These are phyloP conservation scores for Nicotiana rustica DNA, from an alignment of 305 asterid genomes.

Conservation along the genomic window DNA sequence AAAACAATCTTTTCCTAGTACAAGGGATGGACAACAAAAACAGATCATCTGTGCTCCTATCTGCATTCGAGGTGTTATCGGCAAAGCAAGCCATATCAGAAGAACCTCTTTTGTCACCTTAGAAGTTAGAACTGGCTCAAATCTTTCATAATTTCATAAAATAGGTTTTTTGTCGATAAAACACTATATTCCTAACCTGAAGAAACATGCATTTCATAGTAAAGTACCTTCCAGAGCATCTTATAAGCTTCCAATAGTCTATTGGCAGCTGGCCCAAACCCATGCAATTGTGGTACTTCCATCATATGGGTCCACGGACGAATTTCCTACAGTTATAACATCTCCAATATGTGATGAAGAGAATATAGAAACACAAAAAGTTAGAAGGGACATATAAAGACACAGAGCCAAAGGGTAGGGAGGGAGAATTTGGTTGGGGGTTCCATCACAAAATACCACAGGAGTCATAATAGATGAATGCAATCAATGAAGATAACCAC, in stretches of 20 bases:
- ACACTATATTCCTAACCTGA: not conserved
- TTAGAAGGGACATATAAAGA: not conserved
- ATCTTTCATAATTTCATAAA: not conserved
- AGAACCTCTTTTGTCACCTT: not conserved
- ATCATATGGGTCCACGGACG: slow-evolving; percentile 99
- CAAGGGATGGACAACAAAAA: not conserved
- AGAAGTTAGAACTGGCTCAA: slow-evolving; percentile 4
- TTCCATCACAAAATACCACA: not conserved
- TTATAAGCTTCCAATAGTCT: slow-evolving; percentile 93
- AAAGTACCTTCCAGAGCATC: slow-evolving; percentile 93
- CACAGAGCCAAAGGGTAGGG: not conserved
- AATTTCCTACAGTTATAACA: slow-evolving; percentile 68
- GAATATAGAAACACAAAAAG: not conserved
- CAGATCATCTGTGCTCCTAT: not conserved
- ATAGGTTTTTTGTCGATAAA: not conserved
- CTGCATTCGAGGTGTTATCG: not conserved
- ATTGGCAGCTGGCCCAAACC: slow-evolving; percentile 98
- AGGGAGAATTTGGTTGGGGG: slow-evolving; percentile 8
- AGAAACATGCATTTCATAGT: slow-evolving; percentile 1
- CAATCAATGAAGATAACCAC: not conserved
- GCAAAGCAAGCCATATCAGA: not conserved
- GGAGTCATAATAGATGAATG: not conserved
- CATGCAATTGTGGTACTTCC: slow-evolving; percentile 99
- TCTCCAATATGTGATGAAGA: not conserved
- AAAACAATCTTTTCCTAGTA: slow-evolving; percentile 10